Evolutionary conservation across 495 filamentous ascomycete genomes (phyloP).

Genomic region (Aspergillus bridgeri): DNA sequence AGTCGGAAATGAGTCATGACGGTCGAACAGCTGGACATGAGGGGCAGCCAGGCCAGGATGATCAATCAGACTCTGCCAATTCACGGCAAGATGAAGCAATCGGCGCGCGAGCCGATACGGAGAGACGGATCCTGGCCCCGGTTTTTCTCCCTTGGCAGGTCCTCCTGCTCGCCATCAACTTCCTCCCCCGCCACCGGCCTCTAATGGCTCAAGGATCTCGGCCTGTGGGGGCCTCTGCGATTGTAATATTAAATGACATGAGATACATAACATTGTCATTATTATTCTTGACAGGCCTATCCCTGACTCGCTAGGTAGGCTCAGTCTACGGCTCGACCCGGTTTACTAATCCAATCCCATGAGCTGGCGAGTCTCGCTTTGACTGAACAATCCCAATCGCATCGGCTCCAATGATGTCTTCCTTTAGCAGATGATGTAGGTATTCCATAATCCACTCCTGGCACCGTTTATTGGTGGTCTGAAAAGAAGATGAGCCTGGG

Average conservation of each 20-base stretch:
- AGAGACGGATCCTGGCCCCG: not conserved
- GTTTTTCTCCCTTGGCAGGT: not conserved
- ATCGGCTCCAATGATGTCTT: constrained; percentile 20
- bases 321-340: not conserved
- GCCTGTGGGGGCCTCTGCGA: no score
- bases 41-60: not conserved
- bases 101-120: not conserved
- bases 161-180: no score
- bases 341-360: constrained; percentile 25
- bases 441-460: constrained; percentile 41
- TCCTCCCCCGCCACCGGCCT: no score
- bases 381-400: constrained; percentile 32
- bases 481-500: not conserved
- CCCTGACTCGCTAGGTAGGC: no score
- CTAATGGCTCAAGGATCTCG: no score
- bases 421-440: constrained; percentile 24
- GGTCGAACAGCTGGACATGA: not conserved
- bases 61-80: not conserved
- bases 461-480: constrained; percentile 32
- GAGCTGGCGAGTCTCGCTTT: constrained; percentile 30
- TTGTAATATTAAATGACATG: no score
- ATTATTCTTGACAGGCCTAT: no score
- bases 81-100: not conserved
- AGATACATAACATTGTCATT: no score
- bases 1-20: not conserved